Conservation (phyloP, 495 filamentous ascomycete genomes). For the Amorphotheca resinae region DNA sequence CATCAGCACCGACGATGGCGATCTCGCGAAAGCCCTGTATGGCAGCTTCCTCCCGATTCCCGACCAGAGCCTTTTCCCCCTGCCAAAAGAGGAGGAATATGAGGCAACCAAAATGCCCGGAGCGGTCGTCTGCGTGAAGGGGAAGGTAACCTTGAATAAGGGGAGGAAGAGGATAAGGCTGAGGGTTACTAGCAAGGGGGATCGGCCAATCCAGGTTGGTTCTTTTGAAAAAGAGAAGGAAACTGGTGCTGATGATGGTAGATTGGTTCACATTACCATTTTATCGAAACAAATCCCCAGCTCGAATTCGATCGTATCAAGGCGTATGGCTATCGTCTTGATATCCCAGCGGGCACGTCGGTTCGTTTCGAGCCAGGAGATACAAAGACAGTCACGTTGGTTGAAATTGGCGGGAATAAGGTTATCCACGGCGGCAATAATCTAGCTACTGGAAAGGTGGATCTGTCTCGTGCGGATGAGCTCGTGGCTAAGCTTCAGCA, state of each 20-base stretch:
- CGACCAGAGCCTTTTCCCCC: conserved; percentile 18
- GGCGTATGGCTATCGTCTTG: conserved; percentile 75
- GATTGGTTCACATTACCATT: conserved; percentile 93
- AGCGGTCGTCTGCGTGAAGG: conserved; percentile 61
- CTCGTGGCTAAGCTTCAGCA: conserved; percentile 53
- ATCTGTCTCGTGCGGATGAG: conserved; percentile 43
- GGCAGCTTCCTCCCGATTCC: conserved; percentile 87
- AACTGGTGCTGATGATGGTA: conserved; percentile 20
- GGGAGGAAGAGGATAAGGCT: conserved; percentile 62
- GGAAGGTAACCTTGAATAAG: conserved; percentile 56
- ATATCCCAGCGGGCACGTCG: conserved; percentile 85
- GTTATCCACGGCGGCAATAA: conserved; percentile 79
- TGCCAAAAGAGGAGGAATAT: conserved; percentile 46
- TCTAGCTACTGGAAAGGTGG: conserved; percentile 61
- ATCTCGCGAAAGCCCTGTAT: conserved; percentile 77
- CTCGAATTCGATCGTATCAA: conserved; percentile 82
- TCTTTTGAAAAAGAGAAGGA: not conserved
- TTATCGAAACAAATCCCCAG: conserved; percentile 85
- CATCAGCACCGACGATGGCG: conserved; percentile 75
- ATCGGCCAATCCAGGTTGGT: conserved; percentile 75
- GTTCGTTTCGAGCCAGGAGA: conserved; percentile 94
- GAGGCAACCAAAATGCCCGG: conserved; percentile 59
- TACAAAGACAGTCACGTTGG: conserved; percentile 80
- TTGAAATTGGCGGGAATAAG: conserved; percentile 75
- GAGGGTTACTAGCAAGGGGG: conserved; percentile 73